Base-by-base conservation (phyloP, 2,329 filamentous ascomycete genomes). In the Alternaria dauci region DNA sequence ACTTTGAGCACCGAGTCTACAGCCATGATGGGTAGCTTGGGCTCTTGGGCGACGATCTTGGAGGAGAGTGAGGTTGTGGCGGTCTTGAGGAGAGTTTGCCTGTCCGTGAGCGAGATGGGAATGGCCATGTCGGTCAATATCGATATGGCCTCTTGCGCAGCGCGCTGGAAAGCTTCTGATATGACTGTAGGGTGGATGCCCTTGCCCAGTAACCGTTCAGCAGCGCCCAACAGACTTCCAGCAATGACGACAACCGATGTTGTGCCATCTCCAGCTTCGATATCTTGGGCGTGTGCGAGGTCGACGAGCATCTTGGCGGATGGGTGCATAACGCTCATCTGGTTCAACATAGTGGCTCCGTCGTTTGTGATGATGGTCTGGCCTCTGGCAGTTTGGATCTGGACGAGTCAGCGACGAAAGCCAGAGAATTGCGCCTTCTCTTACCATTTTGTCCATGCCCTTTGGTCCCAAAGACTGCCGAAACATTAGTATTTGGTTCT, bases 291-390 rank as follows among this genome's bases (percentile, higher is more conserved):
- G 70, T 95, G 92, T 74, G 94, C 96, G 65, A 99, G 87, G 80
- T 99, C 94, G 75, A 99, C 95, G 70, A 99, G 86, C 95, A 99
- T 99, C 84, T 97, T 97, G 52, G 95, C 95, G 50, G 96, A 96
- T n/a, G 95, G 95, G 79, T 99, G 95, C 91, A 99, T 93, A 70
- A 99, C 95, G 68, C 92, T 91, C 95, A 99, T 98, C 85, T 94
- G 94, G 84, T 92, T 96, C 77, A 99, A 84, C 94, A 99, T 99
- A 59, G 95, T 99, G 84, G 96, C 96, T 80, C 95, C 95, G 82
- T 99, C 95, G 85, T 99, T 99, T 76, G 95, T 99, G 83, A 99
- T 99, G 80, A 98, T 95, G 59, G 94, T 97, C 81, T 96, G 92
- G 82, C 94, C 95, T 83, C 93, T 97, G 79, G 93, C 92, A 62